Conservation (phyloP, 2,329 filamentous ascomycete genomes). For the Teratosphaeria gauchensis region DNA sequence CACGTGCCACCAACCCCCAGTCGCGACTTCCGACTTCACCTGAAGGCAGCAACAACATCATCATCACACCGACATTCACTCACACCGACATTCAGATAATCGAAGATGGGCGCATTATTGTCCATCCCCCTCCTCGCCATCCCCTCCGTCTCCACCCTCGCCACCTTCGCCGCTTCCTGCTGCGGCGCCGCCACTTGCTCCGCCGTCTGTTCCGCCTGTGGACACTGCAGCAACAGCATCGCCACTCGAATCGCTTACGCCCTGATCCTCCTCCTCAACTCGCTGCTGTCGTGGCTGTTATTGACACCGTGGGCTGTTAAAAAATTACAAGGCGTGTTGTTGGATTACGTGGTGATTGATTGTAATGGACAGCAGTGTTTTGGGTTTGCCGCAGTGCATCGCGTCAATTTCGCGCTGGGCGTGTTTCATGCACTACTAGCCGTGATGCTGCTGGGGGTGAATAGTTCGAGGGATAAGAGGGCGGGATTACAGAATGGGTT, state of each 20-base stretch:
- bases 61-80: background rate
- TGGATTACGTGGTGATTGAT: slow-evolving; percentile 93
- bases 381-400: slow-evolving; percentile 91
- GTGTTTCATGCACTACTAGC: slow-evolving; percentile 86
- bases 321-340: slow-evolving; percentile 80
- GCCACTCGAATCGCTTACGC: slow-evolving; percentile 82
- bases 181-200: slow-evolving; percentile 86
- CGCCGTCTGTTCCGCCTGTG: slow-evolving; percentile 88
- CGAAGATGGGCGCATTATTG: slow-evolving; percentile 74
- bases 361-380: slow-evolving; percentile 80
- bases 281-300: slow-evolving; percentile 97
- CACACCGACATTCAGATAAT: background rate
- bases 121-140: slow-evolving; percentile 83
- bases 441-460: slow-evolving; percentile 74
- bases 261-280: slow-evolving; percentile 89
- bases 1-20: background rate
- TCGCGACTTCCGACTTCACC: background rate
- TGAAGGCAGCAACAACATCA: background rate
- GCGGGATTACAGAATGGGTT: slow-evolving; percentile 94
- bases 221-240: slow-evolving; percentile 95
- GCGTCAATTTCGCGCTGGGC: slow-evolving; percentile 95
- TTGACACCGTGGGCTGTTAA: slow-evolving; percentile 97
- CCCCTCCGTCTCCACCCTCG: slow-evolving; percentile 72
- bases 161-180: slow-evolving; percentile 77
- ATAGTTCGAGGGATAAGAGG: slow-evolving; percentile 75